Base-by-base conservation (phyloP, 208 protist species). In the Hexamita inflata region DNA sequence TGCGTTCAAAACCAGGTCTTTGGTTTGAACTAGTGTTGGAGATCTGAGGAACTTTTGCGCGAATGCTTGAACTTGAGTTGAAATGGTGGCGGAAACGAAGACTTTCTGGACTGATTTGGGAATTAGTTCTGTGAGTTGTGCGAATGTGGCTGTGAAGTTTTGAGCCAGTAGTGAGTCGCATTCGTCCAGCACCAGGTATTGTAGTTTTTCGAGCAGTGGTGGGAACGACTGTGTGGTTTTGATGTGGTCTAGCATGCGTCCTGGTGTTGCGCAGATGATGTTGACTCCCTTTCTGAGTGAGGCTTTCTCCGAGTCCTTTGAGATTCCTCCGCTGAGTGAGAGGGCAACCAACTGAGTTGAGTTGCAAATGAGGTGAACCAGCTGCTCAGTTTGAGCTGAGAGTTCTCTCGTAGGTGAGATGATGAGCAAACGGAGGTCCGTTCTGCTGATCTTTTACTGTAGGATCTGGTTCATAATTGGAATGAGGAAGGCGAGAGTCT, bases 371-470 rank as follows among this genome's bases (percentile, higher is more conserved):
- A 11, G 7, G 2, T n/a, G 11, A 32, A n/a, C n/a, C 15, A 70
- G 9, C 11, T 42, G 11, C 7, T 13, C 64, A n/a, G 64, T 32
- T 70, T 70, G 64, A n/a, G n/a, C 15, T n/a, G 64, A n/a, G 2
- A 70, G 40, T 45, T 70, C 64, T 38, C 38, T 70, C 42, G 64
- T 70, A n/a, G 64, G 64, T 29, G 30, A 42, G 7, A 70, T 19
- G 26, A 70, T 45, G 2, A 70, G 38, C 24, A 66, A 15, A 28
- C 57, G 57, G 57, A 19, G 19, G 28, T 29, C 4, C 34, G 4
- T 38, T 32, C 40, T 15, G 9, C 42, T 35, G 9, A 45, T 11
- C 9, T 57, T 9, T n/a, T 7, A n/a, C 34, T 15, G 4, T 30
- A 45, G n/a, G 9, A 70, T 35, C 9, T 49, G 4, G 64, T 7